phyloP scores from a whole-genome alignment of 2,329 filamentous ascomycete genomes.

The Plectosphaerella sp. region DNA sequence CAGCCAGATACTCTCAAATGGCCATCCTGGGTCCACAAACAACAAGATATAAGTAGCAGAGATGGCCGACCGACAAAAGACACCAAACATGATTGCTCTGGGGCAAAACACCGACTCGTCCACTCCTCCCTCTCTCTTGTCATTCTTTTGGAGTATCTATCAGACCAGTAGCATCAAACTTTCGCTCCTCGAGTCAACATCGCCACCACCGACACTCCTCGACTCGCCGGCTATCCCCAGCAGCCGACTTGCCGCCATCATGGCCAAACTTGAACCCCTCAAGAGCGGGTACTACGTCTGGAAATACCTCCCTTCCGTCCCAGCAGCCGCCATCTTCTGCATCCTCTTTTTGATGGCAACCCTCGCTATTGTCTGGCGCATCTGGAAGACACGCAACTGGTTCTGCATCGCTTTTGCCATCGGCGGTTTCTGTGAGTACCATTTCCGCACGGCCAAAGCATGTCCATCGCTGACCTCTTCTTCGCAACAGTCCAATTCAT shows the following conservation, averaged over 20 bases:
- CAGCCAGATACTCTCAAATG: no score
- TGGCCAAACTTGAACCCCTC: conserved; percentile 20
- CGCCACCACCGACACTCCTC: no score
- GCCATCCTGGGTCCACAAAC: no score
- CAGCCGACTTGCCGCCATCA: conserved; percentile 4
- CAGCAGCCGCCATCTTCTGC: conserved; percentile 34
- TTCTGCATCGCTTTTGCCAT: conserved; percentile 37
- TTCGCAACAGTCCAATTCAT: conserved; percentile 29
- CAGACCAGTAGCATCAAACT: no score
- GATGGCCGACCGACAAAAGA: no score
- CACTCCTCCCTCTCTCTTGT: no score
- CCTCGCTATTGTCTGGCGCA: conserved; percentile 27
- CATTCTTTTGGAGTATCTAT: no score
- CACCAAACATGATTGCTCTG: no score
- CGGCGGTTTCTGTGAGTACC: conserved; percentile 32
- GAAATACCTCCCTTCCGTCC: conserved; percentile 31
- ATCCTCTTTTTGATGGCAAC: conserved; percentile 34
- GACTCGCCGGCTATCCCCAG: no score
- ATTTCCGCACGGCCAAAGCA: conserved; percentile 2
- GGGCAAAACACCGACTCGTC: no score
- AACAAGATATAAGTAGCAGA: no score
- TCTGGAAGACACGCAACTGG: conserved; percentile 35
- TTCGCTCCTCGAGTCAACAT: no score
- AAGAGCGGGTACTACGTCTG: conserved; percentile 22
- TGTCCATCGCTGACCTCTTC: background rate